phyloP scores from a whole-genome alignment of 768 basidiomycete genomes.

The Suillus lakei region DNA sequence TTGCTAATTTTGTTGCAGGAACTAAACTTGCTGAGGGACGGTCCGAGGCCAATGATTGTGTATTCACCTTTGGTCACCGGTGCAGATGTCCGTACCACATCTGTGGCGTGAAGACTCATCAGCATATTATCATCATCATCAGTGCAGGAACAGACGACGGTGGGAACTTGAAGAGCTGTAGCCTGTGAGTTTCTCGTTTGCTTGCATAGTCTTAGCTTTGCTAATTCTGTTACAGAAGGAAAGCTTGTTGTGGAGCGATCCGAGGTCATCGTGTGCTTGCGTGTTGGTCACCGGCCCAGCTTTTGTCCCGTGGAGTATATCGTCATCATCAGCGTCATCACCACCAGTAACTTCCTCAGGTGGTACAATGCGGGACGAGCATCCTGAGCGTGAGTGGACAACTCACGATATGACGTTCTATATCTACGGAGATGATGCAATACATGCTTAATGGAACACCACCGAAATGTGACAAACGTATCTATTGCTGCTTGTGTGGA shows the following conservation, averaged over 20 bases:
- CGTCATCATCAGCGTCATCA: slow-evolving; percentile 11
- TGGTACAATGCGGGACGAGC: neutral
- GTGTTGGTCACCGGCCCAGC: neutral
- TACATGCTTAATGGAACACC: slow-evolving; percentile 7
- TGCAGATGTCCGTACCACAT: neutral
- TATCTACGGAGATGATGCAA: slow-evolving; percentile 20
- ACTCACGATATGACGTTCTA: slow-evolving; percentile 13
- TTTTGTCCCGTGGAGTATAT: neutral
- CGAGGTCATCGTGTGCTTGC: neutral
- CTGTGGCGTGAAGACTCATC: neutral
- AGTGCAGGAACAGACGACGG: neutral
- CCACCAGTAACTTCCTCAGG: too few species aligned
- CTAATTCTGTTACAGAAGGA: neutral
- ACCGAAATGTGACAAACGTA: slow-evolving; percentile 4
- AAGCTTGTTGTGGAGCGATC: neutral
- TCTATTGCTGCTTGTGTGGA: neutral
- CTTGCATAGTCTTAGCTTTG: neutral
- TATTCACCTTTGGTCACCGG: neutral
- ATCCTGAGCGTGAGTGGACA: slow-evolving; percentile 12
- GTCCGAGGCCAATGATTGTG: slow-evolving; percentile 9
- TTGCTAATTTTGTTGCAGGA: slow-evolving; percentile 10
- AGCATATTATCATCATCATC: neutral
- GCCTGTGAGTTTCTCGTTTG: neutral
- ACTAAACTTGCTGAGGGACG: neutral
- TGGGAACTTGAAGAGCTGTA: neutral